Base-by-base conservation (phyloP, 176 grass and related monocot genomes). In the Pharus latifolius region DNA sequence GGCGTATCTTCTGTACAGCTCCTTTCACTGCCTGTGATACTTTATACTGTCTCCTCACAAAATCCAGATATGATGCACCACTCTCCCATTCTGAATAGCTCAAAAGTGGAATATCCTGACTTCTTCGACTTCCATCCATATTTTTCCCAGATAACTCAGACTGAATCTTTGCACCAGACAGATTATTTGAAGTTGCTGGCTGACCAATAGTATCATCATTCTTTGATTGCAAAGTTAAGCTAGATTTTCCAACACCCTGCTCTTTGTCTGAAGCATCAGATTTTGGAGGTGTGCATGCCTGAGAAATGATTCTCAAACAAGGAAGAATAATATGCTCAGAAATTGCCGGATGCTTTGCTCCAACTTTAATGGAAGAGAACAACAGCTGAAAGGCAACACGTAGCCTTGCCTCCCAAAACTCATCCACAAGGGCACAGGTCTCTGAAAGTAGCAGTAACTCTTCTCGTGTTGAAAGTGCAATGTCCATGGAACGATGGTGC, bases 241-340 rank as follows among this genome's bases (percentile, higher is more conserved):
- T 82, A 76, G 83, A 83, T 85, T 81, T 92, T 70, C 84, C 94
- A 27, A 53, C 68, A 22, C 70, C 75, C 77, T 80, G 70, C 40
- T 98, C 94, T 80, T 90, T 97, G 41, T 88, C 84, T 23, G 52
- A 78, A 77, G 75, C 57, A 65, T 98, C 89, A 63, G 87, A 90
- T 83, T 91, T 88, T 26, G 94, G 94, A 49, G 94, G 94, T 13
- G 84, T 93, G 70, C 94, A 98, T 77, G 94, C 94, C 71, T 98
- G 94, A 63, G 89, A 98, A 73, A 98, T 92, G 65, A 93, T 98
- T 70, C 84, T 90, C 67, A 98, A 85, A 78, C 89, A 98, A 72
- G 94, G 94, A 70, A 98, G 89, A 78, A 98, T 98, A 67, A 98
- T 90, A 88, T 98, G 87, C 75, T 98, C 94, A 23, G 94, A 98